phyloP scores from a whole-genome alignment of 345 rosid species.

The Lumnitzera littorea region DNA sequence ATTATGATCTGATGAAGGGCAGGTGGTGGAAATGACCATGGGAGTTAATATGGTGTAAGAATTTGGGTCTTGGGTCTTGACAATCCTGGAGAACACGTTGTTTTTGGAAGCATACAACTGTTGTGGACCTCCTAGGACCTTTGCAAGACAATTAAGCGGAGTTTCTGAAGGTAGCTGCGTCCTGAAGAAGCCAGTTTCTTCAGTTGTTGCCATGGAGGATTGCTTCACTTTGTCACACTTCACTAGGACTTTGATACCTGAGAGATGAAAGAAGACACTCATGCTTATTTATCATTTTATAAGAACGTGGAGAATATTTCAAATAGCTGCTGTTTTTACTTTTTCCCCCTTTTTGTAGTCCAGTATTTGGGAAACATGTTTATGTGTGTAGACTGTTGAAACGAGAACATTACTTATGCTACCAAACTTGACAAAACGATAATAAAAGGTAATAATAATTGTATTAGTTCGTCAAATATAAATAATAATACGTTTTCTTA shows the following conservation, averaged over 20 bases:
- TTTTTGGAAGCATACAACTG: constrained; percentile 45
- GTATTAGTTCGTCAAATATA: too few species aligned
- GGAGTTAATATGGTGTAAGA: constrained; percentile 50
- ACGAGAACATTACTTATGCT: too few species aligned
- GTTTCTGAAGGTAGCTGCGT: constrained; percentile 38
- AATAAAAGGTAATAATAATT: too few species aligned
- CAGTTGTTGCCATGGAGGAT: constrained; percentile 30
- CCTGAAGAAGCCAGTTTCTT: constrained; percentile 46
- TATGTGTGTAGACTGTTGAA: too few species aligned
- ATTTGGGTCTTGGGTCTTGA: constrained; percentile 14
- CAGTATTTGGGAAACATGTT: too few species aligned
- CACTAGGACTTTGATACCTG: constrained; percentile 55
- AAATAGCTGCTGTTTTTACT: too few species aligned
- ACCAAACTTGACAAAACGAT: too few species aligned
- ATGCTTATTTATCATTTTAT: not conserved
- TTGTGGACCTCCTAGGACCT: constrained; percentile 48
- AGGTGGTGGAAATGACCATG: constrained; percentile 46
- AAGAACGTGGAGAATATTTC: not conserved
- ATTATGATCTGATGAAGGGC: constrained; percentile 27
- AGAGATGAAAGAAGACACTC: not conserved
- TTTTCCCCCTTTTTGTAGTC: too few species aligned
- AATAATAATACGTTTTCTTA: too few species aligned
- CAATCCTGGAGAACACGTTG: constrained; percentile 40
- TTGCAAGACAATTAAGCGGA: constrained; percentile 41
- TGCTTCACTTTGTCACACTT: constrained; percentile 49